Percentiles rank a stretch among this genome's conserved stretches.
phyloP scores from a whole-genome alignment of 1,284 basidiomycete genomes.

The Microbotryum violaceum region DNA sequence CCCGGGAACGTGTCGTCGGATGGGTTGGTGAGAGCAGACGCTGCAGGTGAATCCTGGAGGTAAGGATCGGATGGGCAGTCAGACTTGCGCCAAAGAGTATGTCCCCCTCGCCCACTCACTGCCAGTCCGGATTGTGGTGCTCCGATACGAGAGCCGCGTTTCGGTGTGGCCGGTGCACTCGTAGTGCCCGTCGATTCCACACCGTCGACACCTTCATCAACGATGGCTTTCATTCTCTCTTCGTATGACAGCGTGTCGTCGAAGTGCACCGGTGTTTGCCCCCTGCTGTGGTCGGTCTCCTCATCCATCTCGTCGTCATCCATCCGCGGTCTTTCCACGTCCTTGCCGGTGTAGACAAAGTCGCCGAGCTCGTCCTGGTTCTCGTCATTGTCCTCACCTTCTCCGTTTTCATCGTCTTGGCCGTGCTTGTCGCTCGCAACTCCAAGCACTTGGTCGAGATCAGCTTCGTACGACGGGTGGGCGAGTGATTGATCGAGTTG shows the following conservation, averaged over 20 bases:
- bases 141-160: too few relatives aligned
- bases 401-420: background rate
- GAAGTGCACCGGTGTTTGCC: background rate
- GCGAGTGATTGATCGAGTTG: too few relatives aligned
- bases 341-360: slow-evolving; percentile 28
- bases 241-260: too few relatives aligned
- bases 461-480: too few relatives aligned
- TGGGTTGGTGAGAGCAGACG: slow-evolving; percentile 5
- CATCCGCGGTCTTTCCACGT: slow-evolving; percentile 6
- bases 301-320: slow-evolving; percentile 4
- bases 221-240: too few relatives aligned
- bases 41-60: slow-evolving; percentile 7
- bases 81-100: background rate
- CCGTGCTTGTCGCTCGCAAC: too few relatives aligned
- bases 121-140: too few relatives aligned
- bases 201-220: too few relatives aligned
- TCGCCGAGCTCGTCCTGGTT: slow-evolving; percentile 16
- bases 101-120: too few relatives aligned
- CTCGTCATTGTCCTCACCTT: background rate
- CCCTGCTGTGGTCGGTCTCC: slow-evolving; percentile 1
- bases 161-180: too few relatives aligned
- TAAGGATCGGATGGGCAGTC: background rate
- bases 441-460: too few relatives aligned
- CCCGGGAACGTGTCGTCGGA: slow-evolving; percentile 17
- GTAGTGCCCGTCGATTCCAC: too few relatives aligned